Evolutionary conservation across 2,329 filamentous ascomycete species (phyloP), one percentile per base, ranked within the genome.

Genomic region (Paradendryphiella salina): DNA sequence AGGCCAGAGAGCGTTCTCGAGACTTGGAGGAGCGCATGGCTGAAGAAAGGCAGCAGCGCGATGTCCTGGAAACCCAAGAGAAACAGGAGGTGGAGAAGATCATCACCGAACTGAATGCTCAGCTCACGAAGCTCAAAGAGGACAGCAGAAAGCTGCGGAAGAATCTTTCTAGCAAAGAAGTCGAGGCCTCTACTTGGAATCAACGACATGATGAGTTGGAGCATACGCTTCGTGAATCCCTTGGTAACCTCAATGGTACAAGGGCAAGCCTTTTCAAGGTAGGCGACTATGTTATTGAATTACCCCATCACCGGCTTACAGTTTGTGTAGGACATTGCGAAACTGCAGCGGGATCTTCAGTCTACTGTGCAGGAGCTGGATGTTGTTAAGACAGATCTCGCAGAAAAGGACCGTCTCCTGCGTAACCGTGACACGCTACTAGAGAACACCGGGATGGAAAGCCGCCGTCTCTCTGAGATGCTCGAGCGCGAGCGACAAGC

Each of bases 41-140:
- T 17, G 85, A 88, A 50, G 94, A 97, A 76, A 81, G 92, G 48
- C 83, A 88, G 59, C 93, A 97, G 74, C 84, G 90, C 36, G 93
- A 97, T 71, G 83, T 92, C 40, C 83, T 96, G 46, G 90, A 90
- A 38, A 88, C 85, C 67, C 86, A 89, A 65, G 92, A 96, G 75
- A 96, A 97, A 77, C 89, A 96, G 69, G 93, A 97, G 69, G 89
- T 96, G 43, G 92, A 97, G 75, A 89, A 93, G 72, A 85, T 96
- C 57, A 85, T 97, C 67, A 93, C 95, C 66, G 90, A 96, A 59
- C 86, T 97, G 60, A 97, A 96, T 70, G 82, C 85, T 33, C 92
- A 97, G 73, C 83, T 86, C 18, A 87, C 87, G 4, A 80, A 82
- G 21, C 85, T 90, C 56, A 96, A 94, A 76, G 94, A 97, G 56